Evolutionary conservation across 2,329 filamentous ascomycete species (phyloP).

Genomic region (Botrytis elliptica): DNA sequence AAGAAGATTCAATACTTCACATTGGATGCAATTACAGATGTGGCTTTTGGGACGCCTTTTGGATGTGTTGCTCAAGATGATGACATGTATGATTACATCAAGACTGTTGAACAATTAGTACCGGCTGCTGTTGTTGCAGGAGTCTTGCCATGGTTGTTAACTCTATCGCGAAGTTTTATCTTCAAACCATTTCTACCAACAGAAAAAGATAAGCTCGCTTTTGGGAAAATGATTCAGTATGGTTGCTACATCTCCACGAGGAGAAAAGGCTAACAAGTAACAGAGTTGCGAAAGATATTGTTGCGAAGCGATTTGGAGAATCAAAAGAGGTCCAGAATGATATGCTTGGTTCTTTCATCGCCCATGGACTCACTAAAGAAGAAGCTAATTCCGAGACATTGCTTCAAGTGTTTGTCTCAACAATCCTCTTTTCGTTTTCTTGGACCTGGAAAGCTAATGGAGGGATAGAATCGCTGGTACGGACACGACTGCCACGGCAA

Average conservation of each 20-base stretch:
- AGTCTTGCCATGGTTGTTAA: slow-evolving; percentile 45
- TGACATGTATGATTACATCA: slow-evolving; percentile 50
- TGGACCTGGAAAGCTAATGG: not conserved
- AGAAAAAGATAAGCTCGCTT: slow-evolving; percentile 42
- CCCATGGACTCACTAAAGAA: slow-evolving; percentile 28
- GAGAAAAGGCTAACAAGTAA: slow-evolving; percentile 17
- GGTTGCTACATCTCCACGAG: not conserved
- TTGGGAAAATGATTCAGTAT: slow-evolving; percentile 49
- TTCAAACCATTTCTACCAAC: slow-evolving; percentile 46
- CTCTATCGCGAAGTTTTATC: slow-evolving; percentile 43
- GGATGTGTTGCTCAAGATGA: slow-evolving; percentile 49
- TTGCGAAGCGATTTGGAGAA: slow-evolving; percentile 47
- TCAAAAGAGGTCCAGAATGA: slow-evolving; percentile 47
- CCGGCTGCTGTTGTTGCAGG: slow-evolving; percentile 47
- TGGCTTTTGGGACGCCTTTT: slow-evolving; percentile 52
- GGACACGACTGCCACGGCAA: slow-evolving; percentile 56
- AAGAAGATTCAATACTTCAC: slow-evolving; percentile 54
- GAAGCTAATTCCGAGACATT: slow-evolving; percentile 28
- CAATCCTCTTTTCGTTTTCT: not conserved
- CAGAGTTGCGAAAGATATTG: slow-evolving; percentile 44
- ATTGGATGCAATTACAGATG: slow-evolving; percentile 54
- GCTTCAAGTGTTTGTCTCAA: slow-evolving; percentile 27
- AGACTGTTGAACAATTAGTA: slow-evolving; percentile 44
- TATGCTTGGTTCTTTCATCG: slow-evolving; percentile 52
- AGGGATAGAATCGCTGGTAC: slow-evolving; percentile 48